Base-by-base conservation (phyloP, 2,329 filamentous ascomycete genomes). In the Claviceps sp. region DNA sequence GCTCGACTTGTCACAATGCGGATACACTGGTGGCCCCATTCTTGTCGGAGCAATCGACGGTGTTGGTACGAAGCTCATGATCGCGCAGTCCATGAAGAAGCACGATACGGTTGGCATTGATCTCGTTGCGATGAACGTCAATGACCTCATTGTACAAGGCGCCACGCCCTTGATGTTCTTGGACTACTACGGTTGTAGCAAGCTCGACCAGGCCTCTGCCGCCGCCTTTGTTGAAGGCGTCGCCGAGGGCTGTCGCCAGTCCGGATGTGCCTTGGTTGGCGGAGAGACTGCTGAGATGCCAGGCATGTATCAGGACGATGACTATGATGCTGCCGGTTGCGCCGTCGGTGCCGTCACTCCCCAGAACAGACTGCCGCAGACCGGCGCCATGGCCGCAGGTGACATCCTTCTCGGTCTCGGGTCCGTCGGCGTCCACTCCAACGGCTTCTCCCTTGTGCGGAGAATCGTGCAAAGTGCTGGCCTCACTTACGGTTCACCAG, bases 261-360 rank as follows among this genome's bases (percentile, higher is more conserved):
- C 91, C 0, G 85, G 85, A 45, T 95, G 91, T 63, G 90, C 90
- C 16, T 78, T 98, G 3, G 86, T 97, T n/a, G 93, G 93, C 41
- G 93, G 93, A 45, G 93, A 98, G 71, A 98, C 93, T 0, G 93
- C 93, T 6, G 93, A 98, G 71, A 97, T 98, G 93, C 91, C 91
- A 0, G 90, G 90, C 51, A 88, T 97, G 74, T 96, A 95, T 72
- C 76, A 84, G 57, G 82, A 79, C 50, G 86, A 88, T 48, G 88
- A 94, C 63, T 98, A 97, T 67, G 93, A 98, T 62, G 89, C 90
- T 7, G 90, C 88, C 22, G 93, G 93, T 56, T 86, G 86, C 41
- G 91, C 91, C 18, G 84, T 95, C 46, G 93, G 93, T 52, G 88
- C 89, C 43, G 86, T 97, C 64, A 73, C 77, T 38, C 70, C 78